These are phyloP conservation scores for Coemansia sp. DNA, from an alignment of 192 early-diverging fungal species.

Conservation along the genomic window DNA sequence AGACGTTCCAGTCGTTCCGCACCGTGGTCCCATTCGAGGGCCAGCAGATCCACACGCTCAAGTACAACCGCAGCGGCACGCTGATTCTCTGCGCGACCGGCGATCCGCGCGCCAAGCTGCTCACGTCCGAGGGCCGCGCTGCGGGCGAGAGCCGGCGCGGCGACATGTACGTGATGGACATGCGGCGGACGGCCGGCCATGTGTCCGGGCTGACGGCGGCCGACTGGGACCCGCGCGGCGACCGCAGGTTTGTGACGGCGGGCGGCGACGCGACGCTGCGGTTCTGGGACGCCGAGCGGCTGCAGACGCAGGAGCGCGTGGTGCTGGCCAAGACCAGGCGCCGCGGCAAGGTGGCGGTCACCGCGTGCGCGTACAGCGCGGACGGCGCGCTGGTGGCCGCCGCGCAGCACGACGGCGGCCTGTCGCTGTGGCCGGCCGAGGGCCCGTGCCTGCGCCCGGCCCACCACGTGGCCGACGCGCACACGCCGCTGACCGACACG, in stretches of 20 bases:
- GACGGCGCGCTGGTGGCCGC: constrained; percentile 55
- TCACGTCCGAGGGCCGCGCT: constrained; percentile 71
- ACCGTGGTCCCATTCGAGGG: constrained; percentile 74
- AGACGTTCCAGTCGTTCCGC: constrained; percentile 66
- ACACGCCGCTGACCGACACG: constrained; percentile 62
- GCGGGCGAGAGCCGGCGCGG: constrained; percentile 79
- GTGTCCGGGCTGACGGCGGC: constrained; percentile 70
- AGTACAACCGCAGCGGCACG: constrained; percentile 72
- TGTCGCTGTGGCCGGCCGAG: constrained; percentile 71
- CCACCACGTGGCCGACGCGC: constrained; percentile 64
- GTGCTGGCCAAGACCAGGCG: constrained; percentile 71
- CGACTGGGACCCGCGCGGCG: constrained; percentile 75
- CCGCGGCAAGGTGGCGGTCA: constrained; percentile 67
- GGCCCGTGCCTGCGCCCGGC: constrained; percentile 57
- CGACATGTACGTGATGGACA: constrained; percentile 89
- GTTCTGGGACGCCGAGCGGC: constrained; percentile 76
- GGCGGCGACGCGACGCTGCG: constrained; percentile 74
- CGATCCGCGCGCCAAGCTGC: constrained; percentile 68
- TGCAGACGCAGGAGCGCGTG: constrained; percentile 67
- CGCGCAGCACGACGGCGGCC: constrained; percentile 68
- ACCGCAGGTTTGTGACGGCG: constrained; percentile 66
- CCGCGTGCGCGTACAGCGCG: constrained; percentile 62
- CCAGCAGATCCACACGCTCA: constrained; percentile 77
- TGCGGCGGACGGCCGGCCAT: constrained; percentile 82
- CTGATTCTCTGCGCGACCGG: constrained; percentile 76